These are phyloP conservation scores for Chrysoporthe puriensis DNA, from an alignment of 2,329 filamentous ascomycete species.

Conservation along the genomic window DNA sequence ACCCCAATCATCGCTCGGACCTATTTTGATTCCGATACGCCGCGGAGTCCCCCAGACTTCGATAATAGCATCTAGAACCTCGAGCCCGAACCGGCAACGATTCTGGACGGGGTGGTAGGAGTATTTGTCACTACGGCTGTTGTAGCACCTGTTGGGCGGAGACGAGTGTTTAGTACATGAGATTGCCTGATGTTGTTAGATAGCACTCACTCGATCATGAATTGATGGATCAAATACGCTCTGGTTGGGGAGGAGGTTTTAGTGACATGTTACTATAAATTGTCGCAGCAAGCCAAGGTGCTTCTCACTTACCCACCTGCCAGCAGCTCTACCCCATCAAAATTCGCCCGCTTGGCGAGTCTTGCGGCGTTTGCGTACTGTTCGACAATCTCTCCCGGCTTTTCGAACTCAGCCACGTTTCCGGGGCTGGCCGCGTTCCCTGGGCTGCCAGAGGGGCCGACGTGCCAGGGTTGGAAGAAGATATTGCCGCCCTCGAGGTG, in stretches of 20 bases:
- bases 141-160: constrained; percentile 39
- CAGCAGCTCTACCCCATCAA: constrained; percentile 50
- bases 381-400: constrained; percentile 23
- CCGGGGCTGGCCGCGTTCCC: constrained; percentile 18
- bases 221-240: constrained; percentile 21
- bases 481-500: constrained; percentile 57
- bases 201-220: constrained; percentile 20
- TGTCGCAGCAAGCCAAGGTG: neutral
- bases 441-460: constrained; percentile 12
- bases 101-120: constrained; percentile 53
- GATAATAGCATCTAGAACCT: constrained; percentile 44
- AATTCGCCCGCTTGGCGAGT: constrained; percentile 43
- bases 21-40: constrained; percentile 49
- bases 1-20: constrained; percentile 53
- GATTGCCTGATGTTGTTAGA: neutral
- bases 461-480: constrained; percentile 57
- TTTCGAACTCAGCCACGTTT: constrained; percentile 15
- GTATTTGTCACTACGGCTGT: constrained; percentile 53
- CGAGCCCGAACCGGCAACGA: constrained; percentile 50
- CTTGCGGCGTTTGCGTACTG: constrained; percentile 30
- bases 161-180: neutral
- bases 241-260: neutral
- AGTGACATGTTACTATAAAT: neutral
- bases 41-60: constrained; percentile 30
- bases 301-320: constrained; percentile 19